Conservation (phyloP, 2,329 filamentous ascomycete genomes). For the Escovopsis sp. region DNA sequence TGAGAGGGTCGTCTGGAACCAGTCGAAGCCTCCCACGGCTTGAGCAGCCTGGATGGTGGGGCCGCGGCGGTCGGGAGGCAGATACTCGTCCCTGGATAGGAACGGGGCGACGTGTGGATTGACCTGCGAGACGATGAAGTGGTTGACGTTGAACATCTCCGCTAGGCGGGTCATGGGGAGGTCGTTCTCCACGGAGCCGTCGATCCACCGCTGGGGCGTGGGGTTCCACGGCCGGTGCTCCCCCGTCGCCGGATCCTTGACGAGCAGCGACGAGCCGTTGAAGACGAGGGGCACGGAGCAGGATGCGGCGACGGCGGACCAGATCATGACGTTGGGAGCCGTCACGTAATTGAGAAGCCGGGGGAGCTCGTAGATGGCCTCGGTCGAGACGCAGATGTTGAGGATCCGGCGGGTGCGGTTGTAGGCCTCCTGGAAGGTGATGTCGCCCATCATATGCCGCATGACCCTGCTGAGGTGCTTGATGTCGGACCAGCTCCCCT, state of each 20-base stretch:
- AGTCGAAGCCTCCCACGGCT: slow-evolving; percentile 29
- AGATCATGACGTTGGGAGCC: slow-evolving; percentile 85
- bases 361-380: slow-evolving; percentile 74
- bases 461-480: slow-evolving; percentile 68
- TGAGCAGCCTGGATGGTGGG: slow-evolving; percentile 11
- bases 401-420: slow-evolving; percentile 84
- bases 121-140: slow-evolving; percentile 94
- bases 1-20: slow-evolving; percentile 52
- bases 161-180: slow-evolving; percentile 78
- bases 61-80: slow-evolving; percentile 21
- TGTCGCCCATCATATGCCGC: slow-evolving; percentile 64
- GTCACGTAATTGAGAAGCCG: slow-evolving; percentile 84
- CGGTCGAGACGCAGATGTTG: slow-evolving; percentile 86
- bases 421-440: slow-evolving; percentile 92
- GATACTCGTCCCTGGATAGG: slow-evolving; percentile 55
- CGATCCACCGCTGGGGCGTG: slow-evolving; percentile 73
- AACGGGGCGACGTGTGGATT: slow-evolving; percentile 91
- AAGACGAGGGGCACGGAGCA: slow-evolving; percentile 87
- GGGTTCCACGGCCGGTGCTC: slow-evolving; percentile 72
- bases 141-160: slow-evolving; percentile 96
- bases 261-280: slow-evolving; percentile 59
- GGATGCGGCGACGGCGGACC: slow-evolving; percentile 91
- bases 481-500: slow-evolving; percentile 75
- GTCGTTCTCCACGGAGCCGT: slow-evolving; percentile 90
- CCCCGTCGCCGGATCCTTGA: slow-evolving; percentile 72